phyloP scores from a whole-genome alignment of 2,329 filamentous ascomycete genomes.

The Nectriaceae sp. region DNA sequence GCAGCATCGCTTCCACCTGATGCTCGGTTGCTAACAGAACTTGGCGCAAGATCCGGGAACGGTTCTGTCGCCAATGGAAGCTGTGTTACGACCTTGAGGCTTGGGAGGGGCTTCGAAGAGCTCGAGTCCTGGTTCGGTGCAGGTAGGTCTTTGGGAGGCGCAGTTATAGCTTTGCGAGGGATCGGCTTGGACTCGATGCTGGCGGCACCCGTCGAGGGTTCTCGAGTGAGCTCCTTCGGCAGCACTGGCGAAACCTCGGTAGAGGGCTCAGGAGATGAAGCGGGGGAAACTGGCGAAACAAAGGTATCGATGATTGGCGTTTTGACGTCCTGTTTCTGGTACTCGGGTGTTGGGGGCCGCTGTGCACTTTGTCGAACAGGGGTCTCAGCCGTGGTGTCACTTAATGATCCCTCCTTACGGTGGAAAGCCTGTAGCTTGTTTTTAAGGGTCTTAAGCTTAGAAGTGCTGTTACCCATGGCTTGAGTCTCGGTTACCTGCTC shows the following conservation, averaged over 20 bases:
- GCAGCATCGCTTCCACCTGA: conserved; percentile 23
- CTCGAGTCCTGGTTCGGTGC: conserved; percentile 21
- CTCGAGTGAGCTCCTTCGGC: conserved; percentile 18
- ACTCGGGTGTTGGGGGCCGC: conserved; percentile 52
- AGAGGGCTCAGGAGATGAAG: conserved; percentile 43
- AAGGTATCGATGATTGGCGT: conserved; percentile 37
- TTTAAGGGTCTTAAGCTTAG: conserved; percentile 35
- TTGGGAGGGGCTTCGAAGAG: conserved; percentile 24
- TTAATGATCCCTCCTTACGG: conserved; percentile 24
- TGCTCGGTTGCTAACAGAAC: conserved; percentile 12
- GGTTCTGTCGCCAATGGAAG: conserved; percentile 21
- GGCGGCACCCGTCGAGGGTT: conserved; percentile 15
- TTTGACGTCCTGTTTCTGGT: conserved; percentile 45
- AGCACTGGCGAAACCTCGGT: conserved; percentile 40
- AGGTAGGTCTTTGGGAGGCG: too few relatives aligned
- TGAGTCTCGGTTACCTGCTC: conserved; percentile 19
- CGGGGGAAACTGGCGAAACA: conserved; percentile 47
- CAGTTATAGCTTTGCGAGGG: conserved; percentile 31
- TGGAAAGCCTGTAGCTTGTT: conserved; percentile 29
- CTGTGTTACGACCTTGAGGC: conserved; percentile 11
- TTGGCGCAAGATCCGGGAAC: conserved; percentile 16
- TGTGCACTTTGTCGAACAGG: conserved; percentile 25
- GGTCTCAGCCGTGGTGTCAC: conserved; percentile 20
- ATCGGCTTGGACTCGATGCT: conserved; percentile 21
- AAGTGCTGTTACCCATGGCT: conserved; percentile 36